Conservation (phyloP, 176 grass and related monocot genomes). For the Pharus latifolius region DNA sequence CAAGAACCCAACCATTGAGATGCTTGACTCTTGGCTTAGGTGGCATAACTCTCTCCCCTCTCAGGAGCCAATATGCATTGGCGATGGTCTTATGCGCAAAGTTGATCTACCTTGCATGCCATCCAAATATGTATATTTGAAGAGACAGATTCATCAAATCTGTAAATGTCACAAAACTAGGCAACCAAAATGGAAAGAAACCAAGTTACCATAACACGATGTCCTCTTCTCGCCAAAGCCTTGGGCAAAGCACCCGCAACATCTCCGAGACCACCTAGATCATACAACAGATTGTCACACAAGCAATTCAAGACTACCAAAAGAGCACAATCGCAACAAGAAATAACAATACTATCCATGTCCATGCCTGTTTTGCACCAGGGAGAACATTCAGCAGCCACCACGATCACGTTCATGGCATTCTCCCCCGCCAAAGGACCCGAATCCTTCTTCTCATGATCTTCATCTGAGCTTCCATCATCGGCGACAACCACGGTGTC, state of each 20-base stretch:
- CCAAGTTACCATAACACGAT: conserved; percentile 81
- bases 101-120: neutral
- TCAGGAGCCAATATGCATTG: no score
- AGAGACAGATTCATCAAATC: neutral
- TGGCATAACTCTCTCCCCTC: no score
- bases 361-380: conserved; percentile 86
- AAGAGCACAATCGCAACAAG: neutral
- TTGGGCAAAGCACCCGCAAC: conserved; percentile 83
- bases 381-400: conserved; percentile 83
- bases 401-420: conserved; percentile 87
- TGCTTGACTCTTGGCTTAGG: no score
- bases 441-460: conserved; percentile 27
- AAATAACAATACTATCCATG: neutral
- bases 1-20: no score
- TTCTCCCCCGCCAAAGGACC: conserved; percentile 74
- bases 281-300: neutral
- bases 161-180: neutral
- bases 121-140: neutral
- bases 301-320: neutral
- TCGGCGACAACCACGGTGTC: neutral
- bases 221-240: conserved; percentile 95
- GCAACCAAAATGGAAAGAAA: neutral
- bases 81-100: no score
- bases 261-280: conserved; percentile 92
- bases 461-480: conserved; percentile 17